A percentile compares a stretch with the other conserved stretches of the same genome.
These are phyloP conservation scores for Tuber umbilicatum DNA, from an alignment of 495 filamentous ascomycete genomes.

Conservation along the genomic window DNA sequence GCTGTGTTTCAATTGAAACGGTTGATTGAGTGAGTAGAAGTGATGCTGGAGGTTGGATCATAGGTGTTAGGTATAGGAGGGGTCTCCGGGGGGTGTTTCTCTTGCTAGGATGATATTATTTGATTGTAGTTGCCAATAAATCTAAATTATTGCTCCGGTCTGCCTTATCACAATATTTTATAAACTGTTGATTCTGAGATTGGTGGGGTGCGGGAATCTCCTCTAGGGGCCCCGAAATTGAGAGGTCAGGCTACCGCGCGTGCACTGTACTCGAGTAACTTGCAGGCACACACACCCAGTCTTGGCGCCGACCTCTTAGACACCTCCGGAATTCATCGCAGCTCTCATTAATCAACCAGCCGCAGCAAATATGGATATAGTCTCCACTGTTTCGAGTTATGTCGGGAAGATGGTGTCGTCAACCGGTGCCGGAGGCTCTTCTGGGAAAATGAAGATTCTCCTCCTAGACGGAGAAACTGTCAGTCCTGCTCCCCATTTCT, in stretches of 20 bases:
- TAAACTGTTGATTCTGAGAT: neutral
- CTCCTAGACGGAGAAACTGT: slow-evolving; percentile 91
- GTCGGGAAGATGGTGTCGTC: slow-evolving; percentile 89
- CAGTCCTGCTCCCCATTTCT: slow-evolving; percentile 41
- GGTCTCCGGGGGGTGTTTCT: neutral
- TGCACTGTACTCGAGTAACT: too few relatives aligned
- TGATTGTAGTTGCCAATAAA: neutral
- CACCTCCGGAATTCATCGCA: slow-evolving; percentile 11
- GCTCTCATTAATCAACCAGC: slow-evolving; percentile 4
- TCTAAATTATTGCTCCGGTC: too few relatives aligned
- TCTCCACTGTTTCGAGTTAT: slow-evolving; percentile 86
- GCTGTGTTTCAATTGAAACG: neutral
- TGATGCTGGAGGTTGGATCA: neutral
- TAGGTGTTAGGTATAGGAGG: neutral
- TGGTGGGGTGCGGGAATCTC: neutral
- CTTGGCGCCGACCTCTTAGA: slow-evolving; percentile 30
- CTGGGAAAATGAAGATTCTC: slow-evolving; percentile 97
- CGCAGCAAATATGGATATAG: slow-evolving; percentile 68
- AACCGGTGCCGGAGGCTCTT: slow-evolving; percentile 56
- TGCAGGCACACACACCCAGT: slow-evolving; percentile 6
- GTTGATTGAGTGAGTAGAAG: neutral
- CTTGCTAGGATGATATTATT: neutral
- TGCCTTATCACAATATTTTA: neutral
- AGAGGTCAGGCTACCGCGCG: neutral
- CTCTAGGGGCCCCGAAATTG: neutral